Percentiles rank a stretch among this genome's conserved stretches.
Conservation (phyloP, 805 yeast genomes). For the Cyberlindnera subsufficiens region DNA sequence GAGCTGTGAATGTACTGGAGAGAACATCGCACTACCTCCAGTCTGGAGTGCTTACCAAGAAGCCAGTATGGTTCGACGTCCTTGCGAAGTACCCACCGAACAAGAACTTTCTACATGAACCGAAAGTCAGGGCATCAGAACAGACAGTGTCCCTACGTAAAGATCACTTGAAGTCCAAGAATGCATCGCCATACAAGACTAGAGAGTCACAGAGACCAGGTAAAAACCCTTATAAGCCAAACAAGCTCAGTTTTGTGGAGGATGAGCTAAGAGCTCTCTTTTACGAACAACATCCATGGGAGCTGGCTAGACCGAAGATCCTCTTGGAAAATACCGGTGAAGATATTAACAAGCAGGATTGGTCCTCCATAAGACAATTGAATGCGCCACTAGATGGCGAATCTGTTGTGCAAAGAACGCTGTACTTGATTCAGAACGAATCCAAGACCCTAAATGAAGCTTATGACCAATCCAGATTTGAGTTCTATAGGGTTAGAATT, state of each 20-base stretch:
- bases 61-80: constrained; percentile 88
- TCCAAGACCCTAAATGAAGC: constrained; percentile 45
- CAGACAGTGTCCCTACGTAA: constrained; percentile 5
- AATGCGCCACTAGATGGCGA: constrained; percentile 84
- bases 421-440: constrained; percentile 41
- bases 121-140: constrained; percentile 9
- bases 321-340: constrained; percentile 71
- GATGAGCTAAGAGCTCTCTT: constrained; percentile 80
- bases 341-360: constrained; percentile 51
- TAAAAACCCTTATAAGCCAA: constrained; percentile 11
- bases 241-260: constrained; percentile 35
- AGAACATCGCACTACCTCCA: constrained; percentile 72
- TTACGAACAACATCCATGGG: constrained; percentile 97
- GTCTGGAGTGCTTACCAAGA: constrained; percentile 59
- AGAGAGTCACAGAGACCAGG: constrained; percentile 13
- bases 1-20: constrained; percentile 72
- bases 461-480: constrained; percentile 81
- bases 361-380: constrained; percentile 74
- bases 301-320: constrained; percentile 81
- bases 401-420: constrained; percentile 70
- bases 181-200: constrained; percentile 27
- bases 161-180: constrained; percentile 13
- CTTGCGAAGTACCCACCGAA: constrained; percentile 81
- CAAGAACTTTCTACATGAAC: constrained; percentile 38
- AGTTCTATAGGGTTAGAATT: constrained; percentile 82